These are phyloP conservation scores for Scorias spongiosa DNA, from an alignment of 2,329 filamentous ascomycete species.

Conservation along the genomic window DNA sequence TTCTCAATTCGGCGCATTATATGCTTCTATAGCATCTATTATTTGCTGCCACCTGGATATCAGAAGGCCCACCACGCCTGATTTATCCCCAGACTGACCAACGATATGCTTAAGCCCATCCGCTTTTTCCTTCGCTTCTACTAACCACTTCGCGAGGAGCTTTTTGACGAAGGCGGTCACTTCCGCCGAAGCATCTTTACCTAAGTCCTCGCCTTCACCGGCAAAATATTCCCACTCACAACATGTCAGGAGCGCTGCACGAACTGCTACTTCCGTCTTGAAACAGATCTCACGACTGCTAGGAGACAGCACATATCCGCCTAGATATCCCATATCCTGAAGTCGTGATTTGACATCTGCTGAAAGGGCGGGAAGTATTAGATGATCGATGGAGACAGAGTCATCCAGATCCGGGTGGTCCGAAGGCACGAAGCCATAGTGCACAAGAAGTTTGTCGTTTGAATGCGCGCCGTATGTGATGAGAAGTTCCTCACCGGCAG, in stretches of 20 bases:
- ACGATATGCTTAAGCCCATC: neutral
- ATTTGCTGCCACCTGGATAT: neutral
- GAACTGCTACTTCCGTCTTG: slow-evolving; percentile 30
- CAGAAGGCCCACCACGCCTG: neutral
- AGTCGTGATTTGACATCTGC: slow-evolving; percentile 19
- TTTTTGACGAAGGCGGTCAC: slow-evolving; percentile 3
- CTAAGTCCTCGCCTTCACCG: slow-evolving; percentile 19
- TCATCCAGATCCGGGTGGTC: slow-evolving; percentile 22
- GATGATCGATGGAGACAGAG: slow-evolving; percentile 25
- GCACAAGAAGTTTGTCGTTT: slow-evolving; percentile 57
- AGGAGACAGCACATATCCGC: slow-evolving; percentile 19
- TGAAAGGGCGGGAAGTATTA: slow-evolving; percentile 25
- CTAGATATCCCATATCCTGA: slow-evolving; percentile 29
- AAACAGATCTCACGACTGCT: slow-evolving; percentile 23
- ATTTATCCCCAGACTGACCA: neutral
- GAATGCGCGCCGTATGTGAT: slow-evolving; percentile 56
- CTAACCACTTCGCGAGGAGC: neutral
- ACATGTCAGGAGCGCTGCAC: slow-evolving; percentile 21
- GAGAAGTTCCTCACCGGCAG: slow-evolving; percentile 47
- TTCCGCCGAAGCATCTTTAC: slow-evolving; percentile 12
- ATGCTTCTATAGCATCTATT: neutral
- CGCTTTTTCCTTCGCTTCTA: neutral
- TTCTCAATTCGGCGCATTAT: no score
- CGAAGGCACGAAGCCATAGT: slow-evolving; percentile 40
- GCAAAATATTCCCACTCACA: slow-evolving; percentile 24